Conservation (phyloP, 179 eudicot genomes). For the Beta corolliflora region DNA sequence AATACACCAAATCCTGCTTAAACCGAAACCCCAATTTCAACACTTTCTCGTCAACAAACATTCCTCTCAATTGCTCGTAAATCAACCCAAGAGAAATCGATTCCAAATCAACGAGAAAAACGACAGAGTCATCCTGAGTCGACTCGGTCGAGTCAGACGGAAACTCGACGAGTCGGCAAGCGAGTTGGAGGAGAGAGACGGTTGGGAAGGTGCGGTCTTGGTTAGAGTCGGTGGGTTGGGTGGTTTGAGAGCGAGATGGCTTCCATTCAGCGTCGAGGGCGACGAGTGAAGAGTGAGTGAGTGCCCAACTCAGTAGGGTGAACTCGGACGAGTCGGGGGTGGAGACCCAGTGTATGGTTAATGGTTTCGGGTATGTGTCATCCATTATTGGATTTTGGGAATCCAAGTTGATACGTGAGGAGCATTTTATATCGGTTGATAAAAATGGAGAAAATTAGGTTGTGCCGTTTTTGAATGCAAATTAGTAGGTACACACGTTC, state of each 20-base stretch:
- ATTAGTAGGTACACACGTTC: too few relatives aligned
- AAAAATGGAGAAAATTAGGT: too few relatives aligned
- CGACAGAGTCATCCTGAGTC: slow-evolving; percentile 33
- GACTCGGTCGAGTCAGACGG: slow-evolving; percentile 17
- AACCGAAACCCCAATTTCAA: slow-evolving; percentile 82
- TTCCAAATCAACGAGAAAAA: slow-evolving; percentile 69
- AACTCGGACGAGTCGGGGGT: slow-evolving; percentile 75
- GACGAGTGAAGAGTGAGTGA: slow-evolving; percentile 69
- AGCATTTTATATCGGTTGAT: background rate
- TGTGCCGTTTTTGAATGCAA: too few relatives aligned
- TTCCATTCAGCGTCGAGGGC: slow-evolving; percentile 99
- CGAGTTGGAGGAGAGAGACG: slow-evolving; percentile 87
- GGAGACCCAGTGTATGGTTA: slow-evolving; percentile 48
- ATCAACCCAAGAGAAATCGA: slow-evolving; percentile 46
- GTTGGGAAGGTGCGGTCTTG: slow-evolving; percentile 48
- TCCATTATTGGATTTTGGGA: slow-evolving; percentile 8
- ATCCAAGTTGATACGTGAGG: too few relatives aligned
- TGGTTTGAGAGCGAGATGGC: slow-evolving; percentile 35
- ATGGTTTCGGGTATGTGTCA: slow-evolving; percentile 22
- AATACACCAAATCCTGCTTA: slow-evolving; percentile 80
- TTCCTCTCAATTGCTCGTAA: slow-evolving; percentile 43
- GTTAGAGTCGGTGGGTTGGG: background rate
- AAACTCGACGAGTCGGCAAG: slow-evolving; percentile 50
- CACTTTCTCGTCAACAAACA: slow-evolving; percentile 50
- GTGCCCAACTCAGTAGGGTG: slow-evolving; percentile 43